These are phyloP conservation scores for Tetradesmus lagerheimii DNA, from an alignment of 139 green algal genomes.

Conservation along the genomic window DNA sequence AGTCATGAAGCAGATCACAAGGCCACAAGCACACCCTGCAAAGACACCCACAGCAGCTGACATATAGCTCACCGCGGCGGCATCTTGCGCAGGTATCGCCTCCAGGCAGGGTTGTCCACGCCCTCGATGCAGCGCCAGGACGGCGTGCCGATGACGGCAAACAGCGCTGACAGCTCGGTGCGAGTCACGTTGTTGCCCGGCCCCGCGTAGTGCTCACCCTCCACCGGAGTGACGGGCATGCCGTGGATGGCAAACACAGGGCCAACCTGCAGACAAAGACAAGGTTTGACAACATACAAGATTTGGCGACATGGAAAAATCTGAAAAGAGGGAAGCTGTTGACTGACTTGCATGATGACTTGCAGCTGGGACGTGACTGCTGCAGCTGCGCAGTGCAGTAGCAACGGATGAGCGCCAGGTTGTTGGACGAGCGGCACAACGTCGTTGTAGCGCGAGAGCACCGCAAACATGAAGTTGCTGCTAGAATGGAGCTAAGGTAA, in stretches of 20 bases:
- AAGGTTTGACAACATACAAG: neutral
- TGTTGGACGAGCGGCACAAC: too few species aligned
- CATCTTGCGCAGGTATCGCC: slow-evolving; percentile 78
- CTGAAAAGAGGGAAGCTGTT: too few species aligned
- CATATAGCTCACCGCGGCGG: slow-evolving; percentile 37
- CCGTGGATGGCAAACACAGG: slow-evolving; percentile 85
- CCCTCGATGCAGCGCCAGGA: slow-evolving; percentile 82
- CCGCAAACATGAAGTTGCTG: too few species aligned
- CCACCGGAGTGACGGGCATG: slow-evolving; percentile 69
- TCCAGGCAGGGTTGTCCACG: slow-evolving; percentile 77
- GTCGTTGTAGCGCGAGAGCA: too few species aligned
- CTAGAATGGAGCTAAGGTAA: too few species aligned
- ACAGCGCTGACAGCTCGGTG: slow-evolving; percentile 86
- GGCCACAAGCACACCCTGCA: too few species aligned
- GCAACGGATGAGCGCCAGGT: too few species aligned
- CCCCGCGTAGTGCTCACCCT: slow-evolving; percentile 57
- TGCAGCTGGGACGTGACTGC: too few species aligned
- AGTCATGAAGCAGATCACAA: too few species aligned
- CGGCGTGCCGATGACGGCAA: slow-evolving; percentile 92
- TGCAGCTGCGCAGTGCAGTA: too few species aligned
- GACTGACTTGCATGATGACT: too few species aligned
- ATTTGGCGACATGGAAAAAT: too few species aligned
- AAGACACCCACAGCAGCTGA: neutral
- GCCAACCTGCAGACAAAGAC: slow-evolving; percentile 63
- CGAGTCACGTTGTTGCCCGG: slow-evolving; percentile 61